These are phyloP conservation scores for Solanum tarijense DNA, from an alignment of 257 asterid species.

Conservation along the genomic window DNA sequence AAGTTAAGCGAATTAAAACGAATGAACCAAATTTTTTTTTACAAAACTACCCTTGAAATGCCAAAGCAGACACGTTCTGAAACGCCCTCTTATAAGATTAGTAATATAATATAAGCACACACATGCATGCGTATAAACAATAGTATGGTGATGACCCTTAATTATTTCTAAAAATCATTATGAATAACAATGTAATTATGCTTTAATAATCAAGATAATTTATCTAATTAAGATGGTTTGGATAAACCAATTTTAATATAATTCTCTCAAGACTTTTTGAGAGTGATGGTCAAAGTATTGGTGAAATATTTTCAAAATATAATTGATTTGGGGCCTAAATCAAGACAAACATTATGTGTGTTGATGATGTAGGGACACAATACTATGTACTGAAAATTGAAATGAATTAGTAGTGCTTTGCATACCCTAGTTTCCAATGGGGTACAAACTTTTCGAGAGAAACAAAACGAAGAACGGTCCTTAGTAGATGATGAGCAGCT, in stretches of 20 bases:
- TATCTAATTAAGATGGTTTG: background rate
- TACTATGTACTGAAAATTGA: background rate
- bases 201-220: background rate
- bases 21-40: too few species aligned
- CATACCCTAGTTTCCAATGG: background rate
- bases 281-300: background rate
- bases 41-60: background rate
- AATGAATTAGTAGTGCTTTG: background rate
- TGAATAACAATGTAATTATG: background rate
- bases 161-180: background rate
- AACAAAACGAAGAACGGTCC: conserved; percentile 1
- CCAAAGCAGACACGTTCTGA: background rate
- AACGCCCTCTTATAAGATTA: background rate
- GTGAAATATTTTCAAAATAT: background rate
- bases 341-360: background rate
- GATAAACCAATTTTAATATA: background rate
- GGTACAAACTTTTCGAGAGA: background rate
- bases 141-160: background rate
- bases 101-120: background rate
- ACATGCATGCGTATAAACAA: background rate
- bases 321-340: background rate
- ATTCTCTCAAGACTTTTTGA: background rate
- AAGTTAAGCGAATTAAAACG: too few species aligned
- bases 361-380: conserved; percentile 1
- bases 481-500: background rate